A percentile compares a stretch with the other conserved stretches of the same genome.
Evolutionary conservation across 2,329 filamentous ascomycete species (phyloP).

Genomic region (Claviceps sp.): DNA sequence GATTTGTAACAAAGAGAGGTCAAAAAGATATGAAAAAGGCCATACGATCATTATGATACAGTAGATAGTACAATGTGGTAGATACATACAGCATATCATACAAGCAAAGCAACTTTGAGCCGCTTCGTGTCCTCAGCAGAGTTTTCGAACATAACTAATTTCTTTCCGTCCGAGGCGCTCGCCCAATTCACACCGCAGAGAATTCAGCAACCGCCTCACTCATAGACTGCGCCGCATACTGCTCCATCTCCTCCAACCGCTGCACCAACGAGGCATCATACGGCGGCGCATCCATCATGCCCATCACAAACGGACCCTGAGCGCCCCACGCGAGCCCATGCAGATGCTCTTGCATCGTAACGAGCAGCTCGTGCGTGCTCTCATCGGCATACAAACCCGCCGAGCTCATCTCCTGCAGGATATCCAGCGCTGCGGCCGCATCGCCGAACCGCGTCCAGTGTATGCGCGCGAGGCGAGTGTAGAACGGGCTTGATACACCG

Average conservation of each 20-base stretch:
- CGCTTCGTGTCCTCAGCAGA: no score
- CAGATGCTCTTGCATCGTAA: constrained; percentile 19
- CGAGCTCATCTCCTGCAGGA: constrained; percentile 53
- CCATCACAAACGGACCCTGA: constrained; percentile 25
- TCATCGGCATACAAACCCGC: constrained; percentile 45
- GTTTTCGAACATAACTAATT: no score
- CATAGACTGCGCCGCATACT: constrained; percentile 7
- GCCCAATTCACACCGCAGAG: background rate
- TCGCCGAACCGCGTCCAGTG: constrained; percentile 50
- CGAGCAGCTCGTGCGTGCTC: constrained; percentile 15
- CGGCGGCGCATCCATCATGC: constrained; percentile 23
- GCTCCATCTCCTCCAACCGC: constrained; percentile 15
- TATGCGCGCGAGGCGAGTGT: constrained; percentile 50
- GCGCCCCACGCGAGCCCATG: constrained; percentile 22
- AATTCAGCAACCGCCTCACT: background rate
- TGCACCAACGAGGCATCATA: constrained; percentile 18
- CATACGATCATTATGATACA: no score
- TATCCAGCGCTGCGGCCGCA: constrained; percentile 35
- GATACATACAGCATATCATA: no score
- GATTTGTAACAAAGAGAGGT: no score
- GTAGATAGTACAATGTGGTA: no score
- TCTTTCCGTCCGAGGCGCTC: no score
- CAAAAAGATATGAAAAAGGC: no score
- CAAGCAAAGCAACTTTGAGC: no score
- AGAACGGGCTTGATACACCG: constrained; percentile 56